Conservation (phyloP, 176 grass and related monocot species). For the Puya raimondii region DNA sequence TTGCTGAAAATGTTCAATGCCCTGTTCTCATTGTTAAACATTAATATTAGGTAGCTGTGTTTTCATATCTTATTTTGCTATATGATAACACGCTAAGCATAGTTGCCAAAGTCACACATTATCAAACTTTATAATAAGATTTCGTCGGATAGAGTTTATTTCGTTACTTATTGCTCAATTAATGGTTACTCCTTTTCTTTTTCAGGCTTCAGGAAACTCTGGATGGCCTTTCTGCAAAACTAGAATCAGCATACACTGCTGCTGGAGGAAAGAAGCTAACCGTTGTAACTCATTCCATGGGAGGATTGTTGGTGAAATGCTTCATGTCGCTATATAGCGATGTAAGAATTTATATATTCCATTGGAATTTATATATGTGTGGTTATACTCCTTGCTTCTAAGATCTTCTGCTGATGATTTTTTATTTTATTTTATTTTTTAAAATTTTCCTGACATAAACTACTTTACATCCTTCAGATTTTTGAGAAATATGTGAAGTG, state of each 20-base stretch:
- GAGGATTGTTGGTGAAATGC: slow-evolving; percentile 89
- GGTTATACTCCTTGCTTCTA: slow-evolving; percentile 12
- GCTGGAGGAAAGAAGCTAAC: slow-evolving; percentile 90
- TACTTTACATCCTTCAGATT: slow-evolving; percentile 33
- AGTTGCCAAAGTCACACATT: too few species aligned
- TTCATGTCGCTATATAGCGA: slow-evolving; percentile 74
- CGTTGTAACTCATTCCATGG: slow-evolving; percentile 94
- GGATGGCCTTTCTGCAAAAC: slow-evolving; percentile 61
- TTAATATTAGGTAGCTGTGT: too few species aligned
- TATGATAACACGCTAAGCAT: too few species aligned
- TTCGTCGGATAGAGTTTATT: too few species aligned
- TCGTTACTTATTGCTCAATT: not conserved
- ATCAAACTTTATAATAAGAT: too few species aligned
- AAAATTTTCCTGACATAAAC: not conserved
- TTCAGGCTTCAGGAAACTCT: slow-evolving; percentile 77
- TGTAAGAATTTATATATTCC: slow-evolving; percentile 37
- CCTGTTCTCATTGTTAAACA: not conserved
- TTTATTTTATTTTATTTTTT: not conserved
- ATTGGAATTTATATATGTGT: slow-evolving; percentile 17
- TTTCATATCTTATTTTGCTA: too few species aligned
- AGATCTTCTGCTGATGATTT: not conserved
- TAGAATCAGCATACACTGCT: slow-evolving; percentile 60
- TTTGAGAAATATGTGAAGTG: slow-evolving; percentile 93
- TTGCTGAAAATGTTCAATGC: not conserved
- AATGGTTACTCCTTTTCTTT: not conserved